phyloP scores from a whole-genome alignment of 306 rosid species.

The Vigna unguiculata region DNA sequence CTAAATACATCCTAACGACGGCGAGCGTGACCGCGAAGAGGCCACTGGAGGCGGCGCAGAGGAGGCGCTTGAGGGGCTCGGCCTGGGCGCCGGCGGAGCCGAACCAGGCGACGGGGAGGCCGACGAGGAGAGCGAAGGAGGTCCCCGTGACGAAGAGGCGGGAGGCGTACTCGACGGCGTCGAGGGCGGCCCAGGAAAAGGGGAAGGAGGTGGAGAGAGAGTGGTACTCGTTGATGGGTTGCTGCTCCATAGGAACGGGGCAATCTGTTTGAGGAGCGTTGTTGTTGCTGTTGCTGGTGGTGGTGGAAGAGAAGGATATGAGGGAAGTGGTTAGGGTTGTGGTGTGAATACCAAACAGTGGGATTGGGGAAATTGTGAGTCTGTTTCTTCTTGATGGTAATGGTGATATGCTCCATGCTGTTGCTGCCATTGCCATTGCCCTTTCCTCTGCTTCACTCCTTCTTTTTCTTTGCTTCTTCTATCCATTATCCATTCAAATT shows the following conservation, averaged over 20 bases:
- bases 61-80: slow-evolving; percentile 64
- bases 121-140: slow-evolving; percentile 72
- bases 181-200: slow-evolving; percentile 86
- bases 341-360: neutral
- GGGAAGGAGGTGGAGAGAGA: slow-evolving; percentile 81
- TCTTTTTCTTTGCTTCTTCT: neutral
- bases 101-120: slow-evolving; percentile 86
- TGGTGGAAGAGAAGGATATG: slow-evolving; percentile 45
- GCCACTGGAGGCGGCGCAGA: slow-evolving; percentile 79
- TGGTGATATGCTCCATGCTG: slow-evolving; percentile 34
- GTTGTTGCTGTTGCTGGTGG: slow-evolving; percentile 40
- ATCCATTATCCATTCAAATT: neutral
- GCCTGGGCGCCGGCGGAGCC: slow-evolving; percentile 77
- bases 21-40: slow-evolving; percentile 70
- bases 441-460: neutral
- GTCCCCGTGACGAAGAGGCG: slow-evolving; percentile 73
- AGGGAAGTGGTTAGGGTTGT: neutral
- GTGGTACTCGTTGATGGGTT: slow-evolving; percentile 85
- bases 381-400: slow-evolving; percentile 2
- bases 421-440: slow-evolving; percentile 49
- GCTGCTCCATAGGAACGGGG: slow-evolving; percentile 90
- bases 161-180: slow-evolving; percentile 66
- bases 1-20: slow-evolving; percentile 89
- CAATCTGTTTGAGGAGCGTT: slow-evolving; percentile 68
- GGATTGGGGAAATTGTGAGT: slow-evolving; percentile 30